Conservation (phyloP, 208 protist genomes). For the Vickermania spadyakhi region DNA sequence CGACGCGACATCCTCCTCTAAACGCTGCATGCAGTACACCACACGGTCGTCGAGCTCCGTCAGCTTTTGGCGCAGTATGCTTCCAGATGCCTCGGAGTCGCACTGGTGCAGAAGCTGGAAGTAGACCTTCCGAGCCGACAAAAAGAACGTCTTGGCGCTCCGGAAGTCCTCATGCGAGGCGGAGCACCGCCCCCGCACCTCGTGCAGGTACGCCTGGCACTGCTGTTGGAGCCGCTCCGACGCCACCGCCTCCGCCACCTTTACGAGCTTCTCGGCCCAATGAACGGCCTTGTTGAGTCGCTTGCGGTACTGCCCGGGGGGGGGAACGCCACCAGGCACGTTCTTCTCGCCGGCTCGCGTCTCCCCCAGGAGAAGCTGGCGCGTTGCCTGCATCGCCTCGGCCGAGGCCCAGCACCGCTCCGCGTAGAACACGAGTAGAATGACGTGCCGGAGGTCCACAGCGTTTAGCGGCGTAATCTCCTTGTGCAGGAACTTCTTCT, state of each 20-base stretch:
- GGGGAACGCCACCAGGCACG: slow-evolving; percentile 51
- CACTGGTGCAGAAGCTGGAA: slow-evolving; percentile 12
- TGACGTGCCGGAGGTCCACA: slow-evolving; percentile 50
- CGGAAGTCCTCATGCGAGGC: slow-evolving; percentile 36
- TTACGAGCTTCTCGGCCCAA: slow-evolving; percentile 52
- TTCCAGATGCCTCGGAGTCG: slow-evolving; percentile 4
- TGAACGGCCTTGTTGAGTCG: slow-evolving; percentile 79
- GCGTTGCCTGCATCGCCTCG: slow-evolving; percentile 46
- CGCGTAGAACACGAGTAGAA: slow-evolving; percentile 68
- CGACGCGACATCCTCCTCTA: slow-evolving; percentile 39
- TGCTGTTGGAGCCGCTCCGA: slow-evolving; percentile 33
- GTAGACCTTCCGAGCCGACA: slow-evolving; percentile 42
- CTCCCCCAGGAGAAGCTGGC: slow-evolving; percentile 23
- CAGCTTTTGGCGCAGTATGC: slow-evolving; percentile 44
- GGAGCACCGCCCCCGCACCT: slow-evolving; percentile 38
- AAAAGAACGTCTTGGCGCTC: slow-evolving; percentile 49
- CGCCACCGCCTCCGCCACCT: slow-evolving; percentile 40
- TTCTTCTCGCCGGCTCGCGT: slow-evolving; percentile 15
- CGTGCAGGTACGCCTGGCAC: slow-evolving; percentile 50
- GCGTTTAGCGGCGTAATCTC: slow-evolving; percentile 57
- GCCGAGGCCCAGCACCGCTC: slow-evolving; percentile 80
- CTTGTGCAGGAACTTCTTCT: slow-evolving; percentile 73
- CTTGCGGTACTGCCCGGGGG: slow-evolving; percentile 61
- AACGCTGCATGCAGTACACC: slow-evolving; percentile 72
- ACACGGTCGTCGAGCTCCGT: slow-evolving; percentile 79